phyloP scores from a whole-genome alignment of 371 early-diverging fungal genomes.

The Mucor velutinosus region DNA sequence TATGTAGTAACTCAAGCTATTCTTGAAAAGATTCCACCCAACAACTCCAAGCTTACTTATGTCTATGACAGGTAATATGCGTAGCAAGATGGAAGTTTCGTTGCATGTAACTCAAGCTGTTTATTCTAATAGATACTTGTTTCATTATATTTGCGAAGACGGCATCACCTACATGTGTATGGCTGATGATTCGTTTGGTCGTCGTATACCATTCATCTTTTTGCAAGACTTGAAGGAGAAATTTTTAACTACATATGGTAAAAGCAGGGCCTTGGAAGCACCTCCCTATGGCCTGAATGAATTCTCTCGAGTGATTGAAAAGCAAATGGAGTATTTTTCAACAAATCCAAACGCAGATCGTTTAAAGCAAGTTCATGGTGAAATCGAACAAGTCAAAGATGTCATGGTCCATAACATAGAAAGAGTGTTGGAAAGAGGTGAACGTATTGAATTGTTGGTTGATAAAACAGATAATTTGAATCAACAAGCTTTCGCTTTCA shows the following conservation, averaged over 20 bases:
- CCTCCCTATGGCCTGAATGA: slow-evolving; percentile 82
- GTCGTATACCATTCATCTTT: slow-evolving; percentile 90
- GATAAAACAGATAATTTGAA: slow-evolving; percentile 91
- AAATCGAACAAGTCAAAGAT: slow-evolving; percentile 92
- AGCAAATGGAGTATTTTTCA: slow-evolving; percentile 84
- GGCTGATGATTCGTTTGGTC: slow-evolving; percentile 88
- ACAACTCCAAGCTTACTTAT: slow-evolving; percentile 87
- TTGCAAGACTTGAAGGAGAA: slow-evolving; percentile 77
- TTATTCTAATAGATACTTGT: slow-evolving; percentile 65
- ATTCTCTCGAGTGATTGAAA: slow-evolving; percentile 78
- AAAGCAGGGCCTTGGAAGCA: slow-evolving; percentile 58
- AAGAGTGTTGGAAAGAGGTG: slow-evolving; percentile 89
- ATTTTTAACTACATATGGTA: slow-evolving; percentile 66
- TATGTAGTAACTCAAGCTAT: slow-evolving; percentile 80
- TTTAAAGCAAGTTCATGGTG: slow-evolving; percentile 83
- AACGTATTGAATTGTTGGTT: slow-evolving; percentile 87
- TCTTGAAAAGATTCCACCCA: slow-evolving; percentile 89
- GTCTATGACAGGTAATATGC: slow-evolving; percentile 79
- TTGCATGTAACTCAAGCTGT: not conserved
- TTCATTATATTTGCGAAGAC: slow-evolving; percentile 86
- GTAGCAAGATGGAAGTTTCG: not conserved
- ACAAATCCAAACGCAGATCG: slow-evolving; percentile 75
- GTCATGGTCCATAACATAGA: slow-evolving; percentile 91
- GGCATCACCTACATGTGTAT: slow-evolving; percentile 87
- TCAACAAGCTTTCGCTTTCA: slow-evolving; percentile 88